These are phyloP conservation scores for Wickerhamiella siamensis DNA, from an alignment of 805 yeast genomes.

Conservation along the genomic window DNA sequence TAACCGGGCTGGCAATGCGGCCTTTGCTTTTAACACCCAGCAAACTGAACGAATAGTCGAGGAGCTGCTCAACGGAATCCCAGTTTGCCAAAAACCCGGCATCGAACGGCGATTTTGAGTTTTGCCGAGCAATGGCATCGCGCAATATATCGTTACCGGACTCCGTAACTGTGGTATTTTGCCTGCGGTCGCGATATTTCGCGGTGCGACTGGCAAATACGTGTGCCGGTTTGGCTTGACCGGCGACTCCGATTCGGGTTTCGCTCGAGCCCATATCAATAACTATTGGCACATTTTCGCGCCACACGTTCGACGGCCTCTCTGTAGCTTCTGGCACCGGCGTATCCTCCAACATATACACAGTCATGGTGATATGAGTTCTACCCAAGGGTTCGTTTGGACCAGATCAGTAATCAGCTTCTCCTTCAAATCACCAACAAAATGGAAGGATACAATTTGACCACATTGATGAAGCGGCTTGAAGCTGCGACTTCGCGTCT, in stretches of 20 bases:
- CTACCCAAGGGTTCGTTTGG: too few relatives aligned
- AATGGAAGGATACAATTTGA: constrained; percentile 78
- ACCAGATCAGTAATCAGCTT: too few relatives aligned
- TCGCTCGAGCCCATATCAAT: constrained; percentile 66
- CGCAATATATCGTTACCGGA: constrained; percentile 71
- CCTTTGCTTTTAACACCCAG: constrained; percentile 46
- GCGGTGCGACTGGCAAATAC: constrained; percentile 57
- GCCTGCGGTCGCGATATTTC: constrained; percentile 62
- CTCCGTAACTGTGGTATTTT: constrained; percentile 40
- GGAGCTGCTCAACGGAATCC: constrained; percentile 71
- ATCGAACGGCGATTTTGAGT: constrained; percentile 70
- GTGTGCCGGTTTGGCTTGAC: constrained; percentile 32
- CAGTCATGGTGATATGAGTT: too few relatives aligned
- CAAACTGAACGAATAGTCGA: constrained; percentile 75
- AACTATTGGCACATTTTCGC: constrained; percentile 47
- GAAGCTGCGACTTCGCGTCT: constrained; percentile 90
- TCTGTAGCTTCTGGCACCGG: constrained; percentile 10
- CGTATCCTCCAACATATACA: background rate
- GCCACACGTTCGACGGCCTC: constrained; percentile 9
- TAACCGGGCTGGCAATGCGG: constrained; percentile 59
- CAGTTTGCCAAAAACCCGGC: constrained; percentile 80
- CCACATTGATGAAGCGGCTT: constrained; percentile 61
- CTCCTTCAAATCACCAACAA: too few relatives aligned
- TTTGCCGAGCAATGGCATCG: constrained; percentile 55
- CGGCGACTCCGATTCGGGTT: constrained; percentile 28